Base-by-base conservation (phyloP, 2,329 filamentous ascomycete species). In the Amauroascus verrucosus region DNA sequence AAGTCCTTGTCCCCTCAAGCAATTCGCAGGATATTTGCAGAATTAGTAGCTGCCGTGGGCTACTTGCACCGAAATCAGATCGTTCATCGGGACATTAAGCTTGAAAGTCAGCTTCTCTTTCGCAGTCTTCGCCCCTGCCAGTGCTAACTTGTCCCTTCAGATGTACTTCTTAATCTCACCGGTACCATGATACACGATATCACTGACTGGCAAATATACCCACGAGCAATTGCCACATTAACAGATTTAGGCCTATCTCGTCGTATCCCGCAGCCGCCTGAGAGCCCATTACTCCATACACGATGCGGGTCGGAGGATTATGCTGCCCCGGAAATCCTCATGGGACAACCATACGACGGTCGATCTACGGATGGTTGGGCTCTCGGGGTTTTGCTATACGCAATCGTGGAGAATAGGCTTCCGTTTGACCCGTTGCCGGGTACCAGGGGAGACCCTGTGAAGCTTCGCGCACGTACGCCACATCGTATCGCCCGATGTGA, bases 281-380 rank as follows among this genome's bases (percentile, higher is more conserved):
- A 88, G 57, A 88, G 88, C 50, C 88, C 94, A 60, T 84, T 91
- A 56, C 78, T 98, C n/a, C 87, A 87, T 57, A 97, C 91, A 1
- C 82, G 93, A 8, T 98, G 93, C 67, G 93, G 93, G 30, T 95
- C 87, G 38, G 93, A 97, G 70, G 93, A 98, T 70, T 98, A 98
- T 66, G 91, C 91, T 1, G 91, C 93, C 0, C 93, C 93, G 0
- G 93, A 98, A 67, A 89, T 98, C 44, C 84, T 98, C 51, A 88
- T 98, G 76, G 91, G 91, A 22, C 88, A 95, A 64, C 82, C 88
- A 6, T 98, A 98, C 65, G 90, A 97, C 66, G 93, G 93, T 30
- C 86, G 88, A 35, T 81, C 85, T 1, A 95, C 86, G 0, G 93
- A 98, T 65, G 89, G 88, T 8, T 98, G 93, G 93, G 94, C 91